Percentiles rank a stretch among this genome's conserved stretches.
phyloP scores from a whole-genome alignment of 129 eudicot genomes.

The Scalesia atractyloides region DNA sequence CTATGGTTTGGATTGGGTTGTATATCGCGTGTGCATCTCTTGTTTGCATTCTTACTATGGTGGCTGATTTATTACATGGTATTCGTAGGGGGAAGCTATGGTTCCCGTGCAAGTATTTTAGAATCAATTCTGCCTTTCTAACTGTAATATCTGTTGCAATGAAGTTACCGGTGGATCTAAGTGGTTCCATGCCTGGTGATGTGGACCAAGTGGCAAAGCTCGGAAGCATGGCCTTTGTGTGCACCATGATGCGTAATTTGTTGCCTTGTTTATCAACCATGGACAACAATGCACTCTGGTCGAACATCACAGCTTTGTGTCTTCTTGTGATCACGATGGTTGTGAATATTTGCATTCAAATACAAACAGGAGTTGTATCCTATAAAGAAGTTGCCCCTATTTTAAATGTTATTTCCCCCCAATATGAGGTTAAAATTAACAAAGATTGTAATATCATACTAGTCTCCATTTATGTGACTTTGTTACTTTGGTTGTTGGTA shows the following conservation, averaged over 20 bases:
- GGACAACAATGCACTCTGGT: too few species aligned
- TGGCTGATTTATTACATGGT: constrained; percentile 15
- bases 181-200: not conserved
- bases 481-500: too few species aligned
- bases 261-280: not conserved
- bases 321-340: too few species aligned
- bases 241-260: not conserved
- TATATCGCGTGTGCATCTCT: constrained; percentile 8
- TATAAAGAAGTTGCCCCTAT: too few species aligned
- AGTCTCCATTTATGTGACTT: too few species aligned
- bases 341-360: too few species aligned
- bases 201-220: too few species aligned
- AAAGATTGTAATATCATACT: too few species aligned
- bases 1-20: constrained; percentile 2
- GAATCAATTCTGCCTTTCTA: not conserved
- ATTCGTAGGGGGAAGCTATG: not conserved
- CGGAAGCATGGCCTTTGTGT: not conserved
- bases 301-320: too few species aligned
- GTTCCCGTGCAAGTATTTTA: constrained; percentile 5
- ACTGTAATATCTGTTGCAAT: not conserved
- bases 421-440: too few species aligned
- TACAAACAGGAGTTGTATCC: not conserved
- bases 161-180: constrained; percentile 19
- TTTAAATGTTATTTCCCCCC: too few species aligned
- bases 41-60: not conserved